Conservation (phyloP, 257 asterid genomes). For the Hygrophila difformis region DNA sequence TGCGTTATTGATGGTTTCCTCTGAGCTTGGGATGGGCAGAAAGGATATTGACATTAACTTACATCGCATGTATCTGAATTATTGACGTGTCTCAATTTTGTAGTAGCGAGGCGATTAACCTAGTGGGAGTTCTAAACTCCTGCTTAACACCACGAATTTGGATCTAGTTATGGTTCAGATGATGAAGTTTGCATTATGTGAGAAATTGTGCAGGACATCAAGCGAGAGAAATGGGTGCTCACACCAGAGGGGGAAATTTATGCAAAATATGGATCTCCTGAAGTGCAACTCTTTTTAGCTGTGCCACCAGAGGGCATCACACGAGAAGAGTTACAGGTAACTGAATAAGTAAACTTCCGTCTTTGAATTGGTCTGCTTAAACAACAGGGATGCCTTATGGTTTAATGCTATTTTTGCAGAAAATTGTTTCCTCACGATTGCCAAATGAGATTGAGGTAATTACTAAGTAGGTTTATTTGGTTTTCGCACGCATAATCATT, state of each 20-base stretch:
- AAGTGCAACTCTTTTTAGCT: constrained; percentile 64
- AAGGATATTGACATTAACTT: background rate
- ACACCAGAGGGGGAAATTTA: constrained; percentile 71
- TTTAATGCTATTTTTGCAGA: constrained; percentile 22
- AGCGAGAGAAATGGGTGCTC: constrained; percentile 77
- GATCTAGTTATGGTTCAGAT: constrained; percentile 9
- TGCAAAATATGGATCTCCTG: constrained; percentile 76
- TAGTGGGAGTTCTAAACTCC: background rate
- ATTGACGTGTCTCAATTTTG: too few relatives aligned
- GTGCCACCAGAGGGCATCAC: constrained; percentile 74
- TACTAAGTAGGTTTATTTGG: constrained; percentile 5
- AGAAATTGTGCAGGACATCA: constrained; percentile 59
- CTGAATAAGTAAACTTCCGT: constrained; percentile 4
- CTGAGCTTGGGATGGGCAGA: constrained; percentile 2
- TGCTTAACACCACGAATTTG: background rate
- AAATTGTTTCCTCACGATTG: constrained; percentile 18
- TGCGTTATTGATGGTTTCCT: background rate
- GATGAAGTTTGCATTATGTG: constrained; percentile 4
- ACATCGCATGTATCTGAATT: too few relatives aligned
- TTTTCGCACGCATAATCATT: background rate
- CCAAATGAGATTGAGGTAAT: constrained; percentile 33
- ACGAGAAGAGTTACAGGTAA: constrained; percentile 73
- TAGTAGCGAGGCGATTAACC: background rate
- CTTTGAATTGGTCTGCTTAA: constrained; percentile 6
- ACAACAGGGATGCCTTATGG: constrained; percentile 8